These are phyloP conservation scores for Grifola frondosa DNA, from an alignment of 1,284 basidiomycete species.

Conservation along the genomic window DNA sequence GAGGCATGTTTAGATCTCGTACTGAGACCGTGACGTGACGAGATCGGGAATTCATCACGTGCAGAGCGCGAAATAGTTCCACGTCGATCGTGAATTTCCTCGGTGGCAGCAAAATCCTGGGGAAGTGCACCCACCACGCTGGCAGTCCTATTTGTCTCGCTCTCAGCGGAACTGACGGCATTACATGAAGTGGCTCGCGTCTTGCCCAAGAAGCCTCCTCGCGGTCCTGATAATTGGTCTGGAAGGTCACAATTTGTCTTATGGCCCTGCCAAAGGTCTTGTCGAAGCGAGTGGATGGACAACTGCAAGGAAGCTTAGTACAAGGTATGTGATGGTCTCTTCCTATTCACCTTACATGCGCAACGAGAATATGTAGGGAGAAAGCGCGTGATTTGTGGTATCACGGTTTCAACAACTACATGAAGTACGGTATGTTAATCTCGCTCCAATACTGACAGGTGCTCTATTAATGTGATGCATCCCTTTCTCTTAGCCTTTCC, in stretches of 20 bases:
- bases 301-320: constrained; percentile 53
- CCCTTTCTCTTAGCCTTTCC: constrained; percentile 79
- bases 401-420: constrained; percentile 81
- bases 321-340: constrained; percentile 46
- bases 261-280: constrained; percentile 31
- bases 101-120: background rate
- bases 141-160: too few species aligned
- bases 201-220: constrained; percentile 59
- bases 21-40: background rate
- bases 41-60: background rate
- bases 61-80: background rate
- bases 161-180: constrained; percentile 8
- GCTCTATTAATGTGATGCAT: too few species aligned
- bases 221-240: constrained; percentile 46
- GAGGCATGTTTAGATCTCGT: background rate
- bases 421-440: constrained; percentile 61
- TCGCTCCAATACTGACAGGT: background rate
- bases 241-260: constrained; percentile 43
- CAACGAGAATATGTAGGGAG: constrained; percentile 44
- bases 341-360: background rate
- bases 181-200: constrained; percentile 64
- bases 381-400: constrained; percentile 76
- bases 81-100: constrained; percentile 1
- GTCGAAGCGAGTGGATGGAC: constrained; percentile 51
- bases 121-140: constrained; percentile 10